Evolutionary conservation across 495 filamentous ascomycete species (phyloP), one percentile per base, ranked within the genome.

Genomic region (Penicillium psychrofluorescens): DNA sequence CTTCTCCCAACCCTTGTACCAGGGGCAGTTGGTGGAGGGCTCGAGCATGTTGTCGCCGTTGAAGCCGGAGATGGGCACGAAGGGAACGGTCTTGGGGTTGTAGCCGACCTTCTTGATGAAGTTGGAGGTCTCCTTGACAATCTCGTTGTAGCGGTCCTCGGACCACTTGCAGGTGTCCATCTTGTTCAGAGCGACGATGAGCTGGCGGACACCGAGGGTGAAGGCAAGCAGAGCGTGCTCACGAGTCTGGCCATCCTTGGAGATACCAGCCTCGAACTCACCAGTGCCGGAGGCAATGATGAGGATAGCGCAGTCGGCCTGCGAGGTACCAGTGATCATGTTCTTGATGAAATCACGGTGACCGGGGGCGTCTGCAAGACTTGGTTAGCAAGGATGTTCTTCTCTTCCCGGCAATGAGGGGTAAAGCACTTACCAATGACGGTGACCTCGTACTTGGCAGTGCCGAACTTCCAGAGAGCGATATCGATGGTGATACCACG

Each of bases 221-320:
- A 94, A 98, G 71, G 92, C 92, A 69, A 98, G 91, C 67, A 98
- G 84, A 78, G 92, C 92, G 85, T 98, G 92, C 86, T 98, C 92
- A 86, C 92, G 92, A 61, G 92, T 98, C 86, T 98, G 92, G 75
- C 92, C 92, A 87, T 98, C 92, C 87, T 98, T 98, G 83, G 92
- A 98, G 85, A 98, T 98, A 97, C 92, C 92, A 85, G 92, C 92
- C 84, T 98, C 92, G 82, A 98, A 98, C 80, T 98, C 92, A 95
- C 92, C 92, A 86, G 90, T 95, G 77, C 92, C 92, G 63, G 92
- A 90, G 61, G 91, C 92, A 76, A 98, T 98, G 78, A 98, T 97
- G 81, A 98, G 91, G 74, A 98, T 87, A 63, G 94, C 92, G 76
- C 90, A 97, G 67, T 98, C 92, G 64, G 94, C 94, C 81, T 96